Evolutionary conservation across 2,329 filamentous ascomycete species (phyloP), one percentile per base, ranked within the genome.

Genomic region (Colletotrichum navitas): DNA sequence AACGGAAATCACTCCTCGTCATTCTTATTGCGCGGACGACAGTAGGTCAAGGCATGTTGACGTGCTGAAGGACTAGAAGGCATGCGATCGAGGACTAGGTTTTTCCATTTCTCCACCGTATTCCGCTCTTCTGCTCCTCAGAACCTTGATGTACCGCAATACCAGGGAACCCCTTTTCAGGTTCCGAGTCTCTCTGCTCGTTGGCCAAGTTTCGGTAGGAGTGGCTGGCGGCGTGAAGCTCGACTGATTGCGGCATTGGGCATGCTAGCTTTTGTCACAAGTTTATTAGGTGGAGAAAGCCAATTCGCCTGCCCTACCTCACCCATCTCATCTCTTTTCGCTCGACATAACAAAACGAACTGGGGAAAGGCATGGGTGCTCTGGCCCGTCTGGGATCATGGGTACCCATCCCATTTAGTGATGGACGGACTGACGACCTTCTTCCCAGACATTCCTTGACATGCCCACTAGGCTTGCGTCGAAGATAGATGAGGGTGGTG

Each of bases 241-340:
- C 45, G 59, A 68, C 59, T 59, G 65, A 63, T 68, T 68, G 64
- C 49, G 65, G 58, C 65, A 68, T 52, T 71, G 32, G 52, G 32
- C 68, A 61, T 49, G 29, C 29, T 34, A 67, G 39, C 63, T 67
- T 63, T 59, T 59, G 68, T 64, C 68, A 71, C 71, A 73, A 71
- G 68, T 73, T 71, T 68, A 73, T 71, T 73, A 73, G 60, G 68
- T 73, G 71, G 71, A 16, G 59, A 69, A 63, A 63, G 64, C 26
- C 68, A 71, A 59, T 54, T n/a, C 58, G 54, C 26, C 5, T 29
- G 49, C 34, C 43, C 52, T 59, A 62, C 32, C 41, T 64, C 18
- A n/a, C 26, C 12, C 63, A 21, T 63, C 68, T 63, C 64, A 68
- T 63, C 64, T 68, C 64, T 39, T 54, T 66, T 59, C 29, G 24